These are phyloP conservation scores for Mortierella hygrophila DNA, from an alignment of 192 early-diverging fungal genomes.

Conservation along the genomic window DNA sequence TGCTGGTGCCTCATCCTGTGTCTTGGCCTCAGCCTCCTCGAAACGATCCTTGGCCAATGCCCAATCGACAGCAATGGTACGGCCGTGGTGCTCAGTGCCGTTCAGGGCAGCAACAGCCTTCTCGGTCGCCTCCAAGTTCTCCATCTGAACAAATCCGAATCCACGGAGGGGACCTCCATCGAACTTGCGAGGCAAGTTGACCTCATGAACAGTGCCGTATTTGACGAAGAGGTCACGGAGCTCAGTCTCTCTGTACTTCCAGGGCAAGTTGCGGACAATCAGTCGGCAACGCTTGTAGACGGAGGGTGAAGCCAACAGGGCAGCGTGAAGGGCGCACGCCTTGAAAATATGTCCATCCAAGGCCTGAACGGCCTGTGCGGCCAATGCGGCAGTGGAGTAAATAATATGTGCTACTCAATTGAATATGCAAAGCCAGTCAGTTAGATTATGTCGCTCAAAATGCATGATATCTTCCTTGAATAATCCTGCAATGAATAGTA, in stretches of 20 bases:
- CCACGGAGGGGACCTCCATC: constrained; percentile 83
- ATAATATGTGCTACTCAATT: constrained; percentile 58
- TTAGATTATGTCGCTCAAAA: background rate
- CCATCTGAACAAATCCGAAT: constrained; percentile 93
- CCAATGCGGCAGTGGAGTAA: constrained; percentile 60
- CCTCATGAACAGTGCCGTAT: constrained; percentile 77
- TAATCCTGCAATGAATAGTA: background rate
- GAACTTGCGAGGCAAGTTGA: constrained; percentile 81
- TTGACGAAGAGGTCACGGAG: constrained; percentile 74
- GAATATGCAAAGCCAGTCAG: background rate
- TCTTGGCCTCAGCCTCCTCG: constrained; percentile 71
- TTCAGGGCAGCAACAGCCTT: constrained; percentile 81
- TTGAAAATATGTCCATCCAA: constrained; percentile 85
- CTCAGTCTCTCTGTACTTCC: constrained; percentile 76
- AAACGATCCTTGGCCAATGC: constrained; percentile 83
- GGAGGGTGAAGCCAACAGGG: constrained; percentile 33
- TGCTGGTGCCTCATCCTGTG: constrained; percentile 60
- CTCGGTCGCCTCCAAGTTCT: constrained; percentile 76
- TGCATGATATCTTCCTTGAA: background rate
- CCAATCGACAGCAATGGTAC: constrained; percentile 88
- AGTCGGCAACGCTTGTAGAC: constrained; percentile 78
- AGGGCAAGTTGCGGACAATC: constrained; percentile 91
- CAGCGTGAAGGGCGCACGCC: constrained; percentile 67
- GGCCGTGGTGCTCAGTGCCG: constrained; percentile 74
- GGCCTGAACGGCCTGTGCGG: constrained; percentile 67